phyloP scores from a whole-genome alignment of 768 basidiomycete genomes.

The Russula virescens region DNA sequence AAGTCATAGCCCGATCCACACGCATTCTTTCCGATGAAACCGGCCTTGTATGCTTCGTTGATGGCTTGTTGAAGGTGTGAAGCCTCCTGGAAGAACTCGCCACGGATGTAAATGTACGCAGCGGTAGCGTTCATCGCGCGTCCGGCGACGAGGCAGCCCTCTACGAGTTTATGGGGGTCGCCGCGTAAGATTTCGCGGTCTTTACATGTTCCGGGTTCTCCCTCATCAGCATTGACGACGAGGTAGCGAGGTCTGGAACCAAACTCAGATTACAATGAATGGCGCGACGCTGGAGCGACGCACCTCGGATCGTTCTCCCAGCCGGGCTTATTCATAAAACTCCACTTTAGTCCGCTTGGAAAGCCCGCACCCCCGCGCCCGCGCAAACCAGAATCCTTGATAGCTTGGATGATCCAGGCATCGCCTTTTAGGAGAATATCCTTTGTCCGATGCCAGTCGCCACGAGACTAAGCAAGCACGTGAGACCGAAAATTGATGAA shows the following conservation, averaged over 20 bases:
- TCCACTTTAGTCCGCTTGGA: constrained; percentile 85
- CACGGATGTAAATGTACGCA: constrained; percentile 99
- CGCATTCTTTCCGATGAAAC: constrained; percentile 83
- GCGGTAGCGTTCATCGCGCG: constrained; percentile 93
- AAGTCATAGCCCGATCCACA: constrained; percentile 93
- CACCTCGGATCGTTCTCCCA: constrained; percentile 93
- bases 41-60: constrained; percentile 86
- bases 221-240: constrained; percentile 64
- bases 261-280: background rate
- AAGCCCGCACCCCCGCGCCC: constrained; percentile 97
- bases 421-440: constrained; percentile 95
- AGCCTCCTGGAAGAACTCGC: constrained; percentile 96
- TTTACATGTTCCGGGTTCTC: constrained; percentile 98
- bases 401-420: constrained; percentile 92
- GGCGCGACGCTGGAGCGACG: constrained; percentile 19
- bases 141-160: constrained; percentile 96
- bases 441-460: constrained; percentile 98
- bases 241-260: constrained; percentile 83
- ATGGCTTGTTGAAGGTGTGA: constrained; percentile 93
- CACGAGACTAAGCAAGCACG: constrained; percentile 57
- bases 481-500: background rate
- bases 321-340: constrained; percentile 99
- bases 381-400: constrained; percentile 93
- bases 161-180: constrained; percentile 96
- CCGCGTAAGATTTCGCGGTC: constrained; percentile 97